Conservation (phyloP, 805 yeast species). For the Cyberlindnera subsufficiens region DNA sequence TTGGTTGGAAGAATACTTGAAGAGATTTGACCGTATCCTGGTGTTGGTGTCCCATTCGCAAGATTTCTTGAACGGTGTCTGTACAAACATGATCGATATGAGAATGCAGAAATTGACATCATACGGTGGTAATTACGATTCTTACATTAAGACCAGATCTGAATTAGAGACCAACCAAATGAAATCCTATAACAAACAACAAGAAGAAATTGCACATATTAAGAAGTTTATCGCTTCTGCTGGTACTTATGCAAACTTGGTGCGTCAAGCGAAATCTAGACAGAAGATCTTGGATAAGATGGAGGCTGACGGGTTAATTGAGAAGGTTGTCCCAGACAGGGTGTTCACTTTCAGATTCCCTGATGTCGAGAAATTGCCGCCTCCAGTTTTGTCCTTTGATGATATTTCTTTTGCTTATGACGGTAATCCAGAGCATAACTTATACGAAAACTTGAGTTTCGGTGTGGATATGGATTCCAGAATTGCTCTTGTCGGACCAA, state of each 20-base stretch:
- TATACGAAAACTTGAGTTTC: constrained; percentile 86
- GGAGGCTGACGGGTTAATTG: constrained; percentile 98
- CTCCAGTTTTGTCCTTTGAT: constrained; percentile 96
- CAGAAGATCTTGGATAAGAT: constrained; percentile 98
- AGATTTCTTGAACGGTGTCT: constrained; percentile 98
- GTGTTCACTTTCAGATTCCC: constrained; percentile 94
- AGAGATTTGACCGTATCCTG: constrained; percentile 88
- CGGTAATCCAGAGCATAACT: constrained; percentile 74
- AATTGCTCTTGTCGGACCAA: constrained; percentile 96
- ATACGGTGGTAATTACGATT: constrained; percentile 98
- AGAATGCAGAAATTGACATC: constrained; percentile 66
- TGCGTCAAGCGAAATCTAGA: constrained; percentile 97
- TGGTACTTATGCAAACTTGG: constrained; percentile 98
- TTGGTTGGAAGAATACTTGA: constrained; percentile 97
- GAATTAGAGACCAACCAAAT: constrained; percentile 96
- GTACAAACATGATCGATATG: constrained; percentile 98
- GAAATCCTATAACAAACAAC: constrained; percentile 96
- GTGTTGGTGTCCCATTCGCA: constrained; percentile 96
- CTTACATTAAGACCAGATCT: constrained; percentile 88
- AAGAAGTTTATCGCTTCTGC: constrained; percentile 99
- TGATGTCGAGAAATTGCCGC: constrained; percentile 94
- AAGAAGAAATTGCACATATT: constrained; percentile 97
- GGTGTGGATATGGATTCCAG: constrained; percentile 99
- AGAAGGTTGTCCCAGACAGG: constrained; percentile 87
- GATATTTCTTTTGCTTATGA: constrained; percentile 90